phyloP scores from a whole-genome alignment of 495 filamentous ascomycete genomes.

The Aspergillus taichungensis region DNA sequence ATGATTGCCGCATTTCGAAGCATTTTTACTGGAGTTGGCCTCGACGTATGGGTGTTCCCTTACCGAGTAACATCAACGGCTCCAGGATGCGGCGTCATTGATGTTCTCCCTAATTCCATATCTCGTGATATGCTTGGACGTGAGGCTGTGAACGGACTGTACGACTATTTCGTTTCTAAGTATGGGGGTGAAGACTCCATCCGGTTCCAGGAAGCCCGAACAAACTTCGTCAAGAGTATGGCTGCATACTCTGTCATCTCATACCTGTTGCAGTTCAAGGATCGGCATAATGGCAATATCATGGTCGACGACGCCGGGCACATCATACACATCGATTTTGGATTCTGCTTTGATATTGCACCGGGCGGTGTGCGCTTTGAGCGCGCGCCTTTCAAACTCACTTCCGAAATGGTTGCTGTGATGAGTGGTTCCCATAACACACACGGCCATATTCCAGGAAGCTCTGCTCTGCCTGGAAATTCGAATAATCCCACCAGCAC shows the following conservation, averaged over 20 bases:
- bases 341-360: conserved; percentile 98
- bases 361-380: conserved; percentile 96
- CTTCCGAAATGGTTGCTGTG: conserved; percentile 92
- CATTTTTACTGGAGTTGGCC: conserved; percentile 86
- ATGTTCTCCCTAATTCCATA: conserved; percentile 94
- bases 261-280: conserved; percentile 96
- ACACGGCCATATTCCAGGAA: conserved; percentile 20
- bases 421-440: conserved; percentile 71
- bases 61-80: conserved; percentile 98
- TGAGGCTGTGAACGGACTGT: conserved; percentile 93
- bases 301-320: conserved; percentile 97
- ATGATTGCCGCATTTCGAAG: conserved; percentile 96
- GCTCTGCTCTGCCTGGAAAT: conserved; percentile 23
- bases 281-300: conserved; percentile 98
- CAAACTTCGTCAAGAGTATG: conserved; percentile 99
- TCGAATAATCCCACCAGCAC: conserved; percentile 51
- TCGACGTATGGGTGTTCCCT: conserved; percentile 95
- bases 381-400: conserved; percentile 96
- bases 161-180: conserved; percentile 96
- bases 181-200: conserved; percentile 94
- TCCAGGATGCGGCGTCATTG: conserved; percentile 95
- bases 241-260: conserved; percentile 99
- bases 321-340: conserved; percentile 98
- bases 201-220: conserved; percentile 87
- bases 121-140: conserved; percentile 97